A percentile compares a stretch with the other conserved stretches of the same genome.
These are phyloP conservation scores for Citrus mangshanensis DNA, from an alignment of 345 rosid species.

Conservation along the genomic window DNA sequence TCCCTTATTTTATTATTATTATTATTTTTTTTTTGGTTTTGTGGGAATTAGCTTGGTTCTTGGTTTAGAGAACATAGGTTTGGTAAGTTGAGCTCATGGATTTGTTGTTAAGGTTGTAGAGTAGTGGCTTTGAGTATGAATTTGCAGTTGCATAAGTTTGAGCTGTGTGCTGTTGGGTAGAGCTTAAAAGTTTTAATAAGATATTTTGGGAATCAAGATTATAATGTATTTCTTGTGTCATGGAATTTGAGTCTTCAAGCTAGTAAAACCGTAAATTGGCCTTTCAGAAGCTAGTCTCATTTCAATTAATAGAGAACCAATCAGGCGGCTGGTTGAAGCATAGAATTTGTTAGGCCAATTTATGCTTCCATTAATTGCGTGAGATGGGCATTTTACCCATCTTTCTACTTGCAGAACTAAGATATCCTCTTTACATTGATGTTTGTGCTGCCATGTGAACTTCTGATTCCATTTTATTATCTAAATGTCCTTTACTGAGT, in stretches of 20 bases:
- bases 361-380: neutral
- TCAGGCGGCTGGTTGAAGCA: neutral
- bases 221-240: neutral
- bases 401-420: neutral
- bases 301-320: neutral
- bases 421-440: neutral
- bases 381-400: too few species aligned
- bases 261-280: neutral
- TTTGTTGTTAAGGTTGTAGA: neutral
- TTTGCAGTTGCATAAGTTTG: neutral
- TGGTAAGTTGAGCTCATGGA: neutral
- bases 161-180: neutral
- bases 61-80: neutral
- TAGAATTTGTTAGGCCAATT: neutral
- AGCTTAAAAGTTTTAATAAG: neutral
- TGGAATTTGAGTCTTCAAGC: neutral
- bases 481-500: neutral
- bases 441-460: neutral
- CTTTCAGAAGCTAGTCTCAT: neutral
- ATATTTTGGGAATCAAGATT: neutral
- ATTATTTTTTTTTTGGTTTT: too few species aligned
- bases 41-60: neutral
- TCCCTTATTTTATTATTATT: too few species aligned
- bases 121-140: neutral
- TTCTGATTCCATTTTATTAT: neutral